These are phyloP conservation scores for Poronia punctata DNA, from an alignment of 495 filamentous ascomycete genomes.

Conservation along the genomic window DNA sequence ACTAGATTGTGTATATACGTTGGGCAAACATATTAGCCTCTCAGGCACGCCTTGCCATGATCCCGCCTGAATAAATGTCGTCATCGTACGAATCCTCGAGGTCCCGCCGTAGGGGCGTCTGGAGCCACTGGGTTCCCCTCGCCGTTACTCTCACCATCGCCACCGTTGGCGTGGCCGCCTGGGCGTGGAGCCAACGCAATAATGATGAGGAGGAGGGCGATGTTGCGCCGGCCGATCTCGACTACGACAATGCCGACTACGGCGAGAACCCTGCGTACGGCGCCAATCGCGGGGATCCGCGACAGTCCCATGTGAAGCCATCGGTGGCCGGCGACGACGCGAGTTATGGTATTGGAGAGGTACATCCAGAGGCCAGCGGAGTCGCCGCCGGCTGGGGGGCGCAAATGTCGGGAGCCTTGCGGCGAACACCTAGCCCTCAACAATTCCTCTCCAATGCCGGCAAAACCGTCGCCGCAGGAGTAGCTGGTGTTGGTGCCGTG, in stretches of 20 bases:
- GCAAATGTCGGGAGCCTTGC: slow-evolving; percentile 74
- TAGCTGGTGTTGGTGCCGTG: slow-evolving; percentile 76
- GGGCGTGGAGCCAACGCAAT: slow-evolving; percentile 84
- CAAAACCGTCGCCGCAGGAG: slow-evolving; percentile 65
- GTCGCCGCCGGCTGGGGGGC: slow-evolving; percentile 55
- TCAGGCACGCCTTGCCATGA: slow-evolving; percentile 21
- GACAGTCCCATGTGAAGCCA: slow-evolving; percentile 19
- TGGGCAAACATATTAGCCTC: slow-evolving; percentile 12
- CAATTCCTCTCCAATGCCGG: slow-evolving; percentile 76
- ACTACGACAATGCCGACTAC: slow-evolving; percentile 44
- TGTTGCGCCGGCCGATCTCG: slow-evolving; percentile 32
- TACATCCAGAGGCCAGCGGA: slow-evolving; percentile 25
- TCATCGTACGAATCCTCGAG: slow-evolving; percentile 64
- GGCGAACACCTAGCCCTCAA: slow-evolving; percentile 82
- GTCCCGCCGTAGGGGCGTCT: slow-evolving; percentile 58
- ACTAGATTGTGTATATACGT: not conserved
- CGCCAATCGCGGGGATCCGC: slow-evolving; percentile 32
- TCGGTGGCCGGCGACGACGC: slow-evolving; percentile 27
- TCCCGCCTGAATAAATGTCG: slow-evolving; percentile 55
- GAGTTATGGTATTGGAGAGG: slow-evolving; percentile 30
- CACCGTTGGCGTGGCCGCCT: slow-evolving; percentile 75
- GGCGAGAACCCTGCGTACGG: slow-evolving; percentile 50
- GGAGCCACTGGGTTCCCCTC: slow-evolving; percentile 79
- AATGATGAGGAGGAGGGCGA: slow-evolving; percentile 51
- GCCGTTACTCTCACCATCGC: slow-evolving; percentile 78